Base-by-base conservation (phyloP, 345 rosid species). In the Citrus reticulata region DNA sequence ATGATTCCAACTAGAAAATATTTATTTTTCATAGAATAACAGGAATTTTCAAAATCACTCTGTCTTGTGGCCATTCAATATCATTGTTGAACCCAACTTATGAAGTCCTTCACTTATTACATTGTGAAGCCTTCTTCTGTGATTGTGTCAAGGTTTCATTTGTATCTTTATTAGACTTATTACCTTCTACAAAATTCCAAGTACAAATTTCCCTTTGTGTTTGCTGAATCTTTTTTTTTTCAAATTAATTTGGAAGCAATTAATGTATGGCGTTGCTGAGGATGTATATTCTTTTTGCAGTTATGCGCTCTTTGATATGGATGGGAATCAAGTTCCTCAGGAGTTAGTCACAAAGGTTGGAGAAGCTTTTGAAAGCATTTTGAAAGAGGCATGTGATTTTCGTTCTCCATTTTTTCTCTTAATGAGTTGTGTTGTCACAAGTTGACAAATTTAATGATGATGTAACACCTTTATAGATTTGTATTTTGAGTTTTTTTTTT, bases 311-410 rank as follows among this genome's bases (percentile, higher is more conserved):
- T 94, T 87, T 87, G 98, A 93, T 75, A 88, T 85, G 89, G 94
- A 93, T 79, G 98, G 98, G 20, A 89, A 89, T 49, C 93, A 93
- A 86, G 90, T 95, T 85, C 90, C 95, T 73, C 98, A 88, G 83
- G 94, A 91, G 70, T 82, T 96, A 80, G 98, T 93, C 70, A 83
- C 91, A 1, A 66, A 84, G 66, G 97, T 94, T 70, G 97, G 99
- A 37, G 86, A 87, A 85, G 84, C 79, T 54, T 96, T 96, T 86
- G 97, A 93, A 89, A 79, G 54, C 39, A 91, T 96, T 74, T 83
- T 96, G 84, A 81, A 91, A 78, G 99, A 93, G 97, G 98, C 83
- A 82, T 58, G 90, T 77, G 29, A 66, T 73, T 70, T 77, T 35
- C 42, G 25, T 62, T 73, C 13, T 17, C 8, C 49, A 13, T 39